Evolutionary conservation across 2,329 filamentous ascomycete species (phyloP).

Genomic region (Geosmithia flava): DNA sequence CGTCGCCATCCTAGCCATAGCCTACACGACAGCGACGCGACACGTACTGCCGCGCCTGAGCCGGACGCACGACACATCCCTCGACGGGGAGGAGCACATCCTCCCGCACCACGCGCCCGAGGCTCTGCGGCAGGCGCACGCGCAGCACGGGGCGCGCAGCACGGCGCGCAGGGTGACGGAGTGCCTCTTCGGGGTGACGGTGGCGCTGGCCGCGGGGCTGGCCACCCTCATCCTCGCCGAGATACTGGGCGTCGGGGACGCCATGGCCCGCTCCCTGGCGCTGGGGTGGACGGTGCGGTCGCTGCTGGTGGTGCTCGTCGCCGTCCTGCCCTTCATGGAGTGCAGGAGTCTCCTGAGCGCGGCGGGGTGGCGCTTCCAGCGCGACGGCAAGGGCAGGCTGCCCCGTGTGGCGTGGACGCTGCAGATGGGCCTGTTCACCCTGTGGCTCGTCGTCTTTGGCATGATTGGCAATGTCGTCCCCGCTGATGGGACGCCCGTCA

Average conservation of each 20-base stretch:
- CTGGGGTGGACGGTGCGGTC: constrained; percentile 58
- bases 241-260: constrained; percentile 63
- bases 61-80: constrained; percentile 29
- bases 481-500: constrained; percentile 4
- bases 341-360: constrained; percentile 51
- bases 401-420: constrained; percentile 52
- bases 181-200: constrained; percentile 61
- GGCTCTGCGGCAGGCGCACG: constrained; percentile 44
- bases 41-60: constrained; percentile 65
- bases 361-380: constrained; percentile 49
- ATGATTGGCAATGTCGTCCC: constrained; percentile 55
- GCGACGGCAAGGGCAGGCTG: constrained; percentile 40
- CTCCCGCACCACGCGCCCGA: constrained; percentile 51
- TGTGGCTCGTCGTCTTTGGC: constrained; percentile 70
- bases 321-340: constrained; percentile 69
- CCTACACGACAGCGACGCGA: constrained; percentile 49
- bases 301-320: constrained; percentile 59
- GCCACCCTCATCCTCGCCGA: constrained; percentile 76
- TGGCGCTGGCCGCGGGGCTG: constrained; percentile 65
- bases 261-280: constrained; percentile 53
- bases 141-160: constrained; percentile 42
- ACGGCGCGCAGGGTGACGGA: constrained; percentile 40
- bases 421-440: constrained; percentile 46
- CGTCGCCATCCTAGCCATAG: constrained; percentile 53
- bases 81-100: constrained; percentile 47